Percentiles rank a stretch among this genome's conserved stretches.
phyloP scores from a whole-genome alignment of 225 moss, liverwort and hornwort species.

The Anthoceros angustus region DNA sequence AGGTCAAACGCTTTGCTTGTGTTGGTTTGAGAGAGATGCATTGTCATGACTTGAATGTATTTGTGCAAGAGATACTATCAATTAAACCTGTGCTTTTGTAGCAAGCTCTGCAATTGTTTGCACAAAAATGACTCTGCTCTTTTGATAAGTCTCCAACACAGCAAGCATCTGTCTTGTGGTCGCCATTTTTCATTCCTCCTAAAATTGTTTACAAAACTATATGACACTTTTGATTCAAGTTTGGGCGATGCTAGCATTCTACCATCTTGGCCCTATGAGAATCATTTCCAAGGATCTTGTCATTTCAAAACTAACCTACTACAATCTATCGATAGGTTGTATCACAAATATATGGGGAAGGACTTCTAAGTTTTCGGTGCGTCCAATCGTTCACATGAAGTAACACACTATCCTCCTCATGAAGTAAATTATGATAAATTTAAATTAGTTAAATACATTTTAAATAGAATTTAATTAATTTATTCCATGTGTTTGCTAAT shows the following conservation, averaged over 20 bases:
- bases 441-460: too few relatives aligned
- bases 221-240: not conserved
- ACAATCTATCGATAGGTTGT: too few relatives aligned
- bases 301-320: too few relatives aligned
- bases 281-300: not conserved
- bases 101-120: slow-evolving; percentile 80
- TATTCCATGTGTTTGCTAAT: too few relatives aligned
- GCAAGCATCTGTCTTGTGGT: slow-evolving; percentile 60
- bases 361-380: too few relatives aligned
- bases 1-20: too few relatives aligned
- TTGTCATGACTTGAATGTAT: not conserved
- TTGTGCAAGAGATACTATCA: not conserved
- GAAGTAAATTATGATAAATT: too few relatives aligned
- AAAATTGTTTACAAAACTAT: not conserved
- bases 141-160: slow-evolving; percentile 77
- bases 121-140: slow-evolving; percentile 65
- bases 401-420: too few relatives aligned
- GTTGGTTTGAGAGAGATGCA: too few relatives aligned
- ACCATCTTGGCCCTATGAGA: not conserved
- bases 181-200: slow-evolving; percentile 28
- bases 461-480: too few relatives aligned
- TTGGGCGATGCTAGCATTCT: not conserved
- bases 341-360: too few relatives aligned
- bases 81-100: slow-evolving; percentile 50
- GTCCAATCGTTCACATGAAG: too few relatives aligned